Conservation (phyloP, 179 eudicot species). For the Gypsophila paniculata region DNA sequence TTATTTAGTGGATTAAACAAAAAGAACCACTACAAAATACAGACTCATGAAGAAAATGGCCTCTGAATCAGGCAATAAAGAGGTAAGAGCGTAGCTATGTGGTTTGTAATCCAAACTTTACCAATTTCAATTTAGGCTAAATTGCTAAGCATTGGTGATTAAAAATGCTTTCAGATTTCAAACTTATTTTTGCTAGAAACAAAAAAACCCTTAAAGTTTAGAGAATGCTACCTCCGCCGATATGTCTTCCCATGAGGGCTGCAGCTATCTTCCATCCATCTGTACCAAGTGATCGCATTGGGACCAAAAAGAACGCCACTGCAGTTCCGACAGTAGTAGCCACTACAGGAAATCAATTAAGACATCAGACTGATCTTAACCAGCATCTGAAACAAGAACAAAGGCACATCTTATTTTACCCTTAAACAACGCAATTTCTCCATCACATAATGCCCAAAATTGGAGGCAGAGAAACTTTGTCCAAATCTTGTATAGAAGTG, state of each 20-base stretch:
- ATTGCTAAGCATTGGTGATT: not conserved
- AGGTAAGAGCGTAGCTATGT: not conserved
- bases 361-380: constrained; percentile 21
- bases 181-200: constrained; percentile 4
- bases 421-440: not conserved
- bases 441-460: constrained; percentile 9
- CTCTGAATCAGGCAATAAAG: not conserved
- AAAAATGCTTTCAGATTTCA: not conserved
- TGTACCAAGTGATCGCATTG: constrained; percentile 76
- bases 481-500: not conserved
- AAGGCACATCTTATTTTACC: not conserved
- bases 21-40: not conserved
- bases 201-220: constrained; percentile 5
- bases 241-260: constrained; percentile 85
- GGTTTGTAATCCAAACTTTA: not conserved
- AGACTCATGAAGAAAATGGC: not conserved
- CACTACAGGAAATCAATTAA: constrained; percentile 38
- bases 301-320: constrained; percentile 68
- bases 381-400: not conserved
- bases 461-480: not conserved
- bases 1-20: not conserved
- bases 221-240: constrained; percentile 66
- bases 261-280: constrained; percentile 92
- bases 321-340: constrained; percentile 68
- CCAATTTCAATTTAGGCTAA: no score